Conservation (phyloP, 2,329 filamentous ascomycete species). For the Trematosphaeria pertusa region DNA sequence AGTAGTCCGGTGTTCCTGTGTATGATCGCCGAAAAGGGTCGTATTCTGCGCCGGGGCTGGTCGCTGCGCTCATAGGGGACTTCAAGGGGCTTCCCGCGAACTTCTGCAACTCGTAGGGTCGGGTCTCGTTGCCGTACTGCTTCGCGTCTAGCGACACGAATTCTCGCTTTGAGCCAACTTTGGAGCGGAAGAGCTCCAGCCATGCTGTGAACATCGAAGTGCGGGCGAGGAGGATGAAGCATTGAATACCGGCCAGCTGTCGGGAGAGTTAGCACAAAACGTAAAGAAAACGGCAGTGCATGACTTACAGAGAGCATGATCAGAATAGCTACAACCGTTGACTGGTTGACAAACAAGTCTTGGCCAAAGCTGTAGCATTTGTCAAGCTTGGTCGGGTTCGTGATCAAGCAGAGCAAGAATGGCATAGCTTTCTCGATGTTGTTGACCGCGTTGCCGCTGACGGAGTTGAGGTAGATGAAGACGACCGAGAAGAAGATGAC, state of each 20-base stretch:
- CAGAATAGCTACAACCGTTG: conserved; percentile 80
- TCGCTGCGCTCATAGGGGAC: conserved; percentile 35
- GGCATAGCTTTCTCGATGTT: conserved; percentile 63
- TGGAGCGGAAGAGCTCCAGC: conserved; percentile 67
- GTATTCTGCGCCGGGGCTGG: conserved; percentile 32
- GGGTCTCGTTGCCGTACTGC: conserved; percentile 39
- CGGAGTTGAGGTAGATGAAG: conserved; percentile 79
- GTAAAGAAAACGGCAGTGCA: neutral
- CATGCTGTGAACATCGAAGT: conserved; percentile 87
- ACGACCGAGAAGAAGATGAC: conserved; percentile 93
- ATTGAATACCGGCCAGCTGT: conserved; percentile 79
- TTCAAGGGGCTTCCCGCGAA: conserved; percentile 29
- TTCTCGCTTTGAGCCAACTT: conserved; percentile 68
- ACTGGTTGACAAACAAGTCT: conserved; percentile 72
- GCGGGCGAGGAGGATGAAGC: conserved; percentile 80
- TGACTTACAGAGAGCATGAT: conserved; percentile 77
- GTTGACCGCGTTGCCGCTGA: conserved; percentile 64
- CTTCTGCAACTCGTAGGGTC: conserved; percentile 46
- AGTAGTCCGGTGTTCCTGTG: conserved; percentile 44
- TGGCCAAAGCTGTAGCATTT: conserved; percentile 69
- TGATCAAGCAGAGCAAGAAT: conserved; percentile 77
- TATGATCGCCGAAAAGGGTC: conserved; percentile 27
- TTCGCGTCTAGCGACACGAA: conserved; percentile 89
- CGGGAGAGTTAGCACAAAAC: conserved; percentile 11
- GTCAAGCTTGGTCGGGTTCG: conserved; percentile 65